Conservation (phyloP, 129 eudicot genomes). For the Deinandra increscens region DNA sequence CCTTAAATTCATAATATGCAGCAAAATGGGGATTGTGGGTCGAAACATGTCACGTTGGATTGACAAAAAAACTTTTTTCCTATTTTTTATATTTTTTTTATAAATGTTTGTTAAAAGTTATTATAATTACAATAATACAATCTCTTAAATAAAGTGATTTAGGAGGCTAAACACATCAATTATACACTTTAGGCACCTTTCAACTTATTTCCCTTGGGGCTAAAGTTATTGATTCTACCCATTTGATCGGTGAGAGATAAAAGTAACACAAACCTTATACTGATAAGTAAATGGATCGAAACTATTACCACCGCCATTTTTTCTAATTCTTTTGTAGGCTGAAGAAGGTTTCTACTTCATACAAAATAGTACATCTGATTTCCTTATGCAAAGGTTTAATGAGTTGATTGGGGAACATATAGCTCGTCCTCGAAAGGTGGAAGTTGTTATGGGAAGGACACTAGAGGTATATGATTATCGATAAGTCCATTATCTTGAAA, state of each 20-base stretch:
- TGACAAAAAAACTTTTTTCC: background rate
- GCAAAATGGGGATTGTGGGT: conserved; percentile 1
- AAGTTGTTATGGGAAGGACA: conserved; percentile 92
- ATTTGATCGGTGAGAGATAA: background rate
- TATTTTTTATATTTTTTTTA: background rate
- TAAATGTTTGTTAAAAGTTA: background rate
- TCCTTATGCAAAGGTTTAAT: conserved; percentile 62
- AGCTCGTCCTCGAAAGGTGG: conserved; percentile 59
- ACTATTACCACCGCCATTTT: background rate
- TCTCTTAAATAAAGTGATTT: background rate
- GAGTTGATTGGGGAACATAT: conserved; percentile 54
- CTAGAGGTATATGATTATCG: conserved; percentile 43
- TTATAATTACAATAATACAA: background rate
- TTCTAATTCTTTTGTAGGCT: conserved; percentile 45
- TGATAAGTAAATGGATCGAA: background rate
- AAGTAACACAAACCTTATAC: background rate
- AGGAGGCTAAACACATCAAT: background rate
- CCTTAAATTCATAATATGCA: background rate
- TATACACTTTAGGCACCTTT: background rate
- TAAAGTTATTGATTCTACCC: background rate
- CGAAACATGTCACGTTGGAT: background rate
- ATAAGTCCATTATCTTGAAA: background rate
- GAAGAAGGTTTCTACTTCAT: conserved; percentile 85
- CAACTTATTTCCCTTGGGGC: background rate
- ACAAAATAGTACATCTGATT: conserved; percentile 45